Base-by-base conservation (phyloP, 371 early-diverging fungal genomes). In the Saksenaea oblongispora region DNA sequence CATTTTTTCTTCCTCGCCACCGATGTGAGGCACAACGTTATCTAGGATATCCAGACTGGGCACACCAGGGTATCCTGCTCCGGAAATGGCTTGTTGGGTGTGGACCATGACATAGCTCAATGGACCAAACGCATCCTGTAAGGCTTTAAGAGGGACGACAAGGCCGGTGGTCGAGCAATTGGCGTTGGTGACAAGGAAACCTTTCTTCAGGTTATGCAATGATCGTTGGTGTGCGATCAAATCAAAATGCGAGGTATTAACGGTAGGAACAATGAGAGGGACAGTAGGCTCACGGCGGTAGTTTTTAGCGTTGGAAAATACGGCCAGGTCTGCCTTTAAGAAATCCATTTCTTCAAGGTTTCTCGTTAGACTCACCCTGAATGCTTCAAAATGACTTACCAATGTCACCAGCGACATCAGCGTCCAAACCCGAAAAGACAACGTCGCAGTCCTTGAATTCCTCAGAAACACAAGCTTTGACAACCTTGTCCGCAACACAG, bases 1-100 rank as follows among this genome's bases (percentile, higher is more conserved):
- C 83, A 98, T 91, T 87, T 98, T 98, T 66, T 93, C 90, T 76
- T 98, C 98, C 72, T 98, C 98, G 59, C 96, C 98, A n/a, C 88
- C 83, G 71, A 98, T 96, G 68, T 86, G 88, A 27, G 98, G 98
- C 27, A 97, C 94, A 24, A 97, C 82, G 73, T 97, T 98, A 73
- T 95, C 98, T 62, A 95, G 70, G 59, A 97, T 95, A 73, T 97
- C 98, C 58, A 97, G 79, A 35, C 93, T 91, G 7, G 94, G 83
- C 0, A 98, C 94, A 62, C 98, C 98, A 1, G 98, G 98, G 79
- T 97, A 97, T 24, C 98, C 98, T 4, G 98, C 96, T 47, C 98
- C 93, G 4, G 95, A 94, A 67, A 97, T 91, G 35, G 98, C 98
- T 83, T 98, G 98, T 84, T 96, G 87, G 26, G 98, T 96, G 34